Conservation (phyloP, 805 yeast genomes). For the Starmera pachycereana region DNA sequence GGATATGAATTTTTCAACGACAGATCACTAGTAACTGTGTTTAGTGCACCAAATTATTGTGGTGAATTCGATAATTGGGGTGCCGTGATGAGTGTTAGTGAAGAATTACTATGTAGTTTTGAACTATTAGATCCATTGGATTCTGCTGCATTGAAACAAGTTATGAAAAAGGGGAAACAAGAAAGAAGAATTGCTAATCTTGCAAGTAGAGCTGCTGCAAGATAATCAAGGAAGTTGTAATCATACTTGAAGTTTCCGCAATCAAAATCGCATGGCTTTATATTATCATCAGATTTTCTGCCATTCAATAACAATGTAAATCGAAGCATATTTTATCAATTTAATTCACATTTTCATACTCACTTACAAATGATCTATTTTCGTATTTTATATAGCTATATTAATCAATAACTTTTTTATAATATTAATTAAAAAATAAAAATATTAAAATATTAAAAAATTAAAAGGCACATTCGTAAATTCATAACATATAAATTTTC, state of each 20-base stretch:
- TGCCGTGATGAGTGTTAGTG: constrained; percentile 95
- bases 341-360: too few relatives aligned
- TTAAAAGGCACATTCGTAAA: too few relatives aligned
- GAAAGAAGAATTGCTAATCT: constrained; percentile 61
- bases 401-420: too few relatives aligned
- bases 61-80: constrained; percentile 75
- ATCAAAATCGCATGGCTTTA: too few relatives aligned
- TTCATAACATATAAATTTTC: background rate
- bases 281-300: too few relatives aligned
- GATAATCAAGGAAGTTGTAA: constrained; percentile 12
- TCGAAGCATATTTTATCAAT: too few relatives aligned
- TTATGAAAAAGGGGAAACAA: constrained; percentile 87
- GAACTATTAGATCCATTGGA: constrained; percentile 92
- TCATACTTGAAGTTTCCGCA: background rate
- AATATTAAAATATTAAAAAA: too few relatives aligned
- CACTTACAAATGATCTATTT: too few relatives aligned
- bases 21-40: constrained; percentile 90
- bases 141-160: constrained; percentile 84
- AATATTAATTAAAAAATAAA: too few relatives aligned
- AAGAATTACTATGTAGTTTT: constrained; percentile 84
- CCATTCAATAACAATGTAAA: background rate
- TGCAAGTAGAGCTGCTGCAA: constrained; percentile 1
- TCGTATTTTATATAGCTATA: too few relatives aligned
- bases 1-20: constrained; percentile 96
- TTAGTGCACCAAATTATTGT: constrained; percentile 92